These are phyloP conservation scores for Hanseniaspora valbyensis DNA, from an alignment of 805 yeast species.

Conservation along the genomic window DNA sequence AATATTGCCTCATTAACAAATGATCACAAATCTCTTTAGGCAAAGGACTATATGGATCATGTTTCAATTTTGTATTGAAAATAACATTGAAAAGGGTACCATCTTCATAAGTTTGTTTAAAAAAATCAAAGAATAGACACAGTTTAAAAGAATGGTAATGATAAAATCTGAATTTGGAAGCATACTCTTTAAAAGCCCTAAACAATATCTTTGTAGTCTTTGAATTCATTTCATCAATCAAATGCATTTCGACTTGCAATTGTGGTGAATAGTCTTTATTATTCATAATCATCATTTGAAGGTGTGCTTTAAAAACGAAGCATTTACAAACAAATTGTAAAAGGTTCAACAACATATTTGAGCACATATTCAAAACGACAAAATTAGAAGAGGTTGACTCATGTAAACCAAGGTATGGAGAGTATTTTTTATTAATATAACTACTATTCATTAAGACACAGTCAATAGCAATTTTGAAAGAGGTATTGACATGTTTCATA, in stretches of 20 bases:
- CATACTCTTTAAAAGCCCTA: neutral
- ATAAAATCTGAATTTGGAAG: conserved; percentile 4
- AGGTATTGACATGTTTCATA: conserved; percentile 3
- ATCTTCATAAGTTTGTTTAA: neutral
- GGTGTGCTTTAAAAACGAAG: conserved; percentile 3
- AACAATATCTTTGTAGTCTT: conserved; percentile 2
- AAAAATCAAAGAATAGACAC: conserved; percentile 14
- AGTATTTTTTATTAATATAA: neutral
- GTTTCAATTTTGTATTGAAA: neutral
- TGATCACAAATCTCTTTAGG: neutral
- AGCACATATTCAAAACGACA: neutral
- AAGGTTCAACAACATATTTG: neutral
- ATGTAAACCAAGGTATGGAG: neutral
- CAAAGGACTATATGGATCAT: conserved; percentile 6
- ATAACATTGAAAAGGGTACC: conserved; percentile 10
- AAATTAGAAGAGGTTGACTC: neutral
- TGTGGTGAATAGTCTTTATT: neutral
- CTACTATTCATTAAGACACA: neutral
- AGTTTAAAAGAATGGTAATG: conserved; percentile 13
- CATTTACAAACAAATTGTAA: conserved; percentile 11
- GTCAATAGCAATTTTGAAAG: neutral
- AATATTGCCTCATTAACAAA: neutral
- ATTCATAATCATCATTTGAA: conserved; percentile 4
- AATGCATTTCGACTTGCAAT: conserved; percentile 1
- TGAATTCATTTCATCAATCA: conserved; percentile 6